A percentile compares a stretch with the other conserved stretches of the same genome.
Evolutionary conservation across 305 asterid genomes (phyloP).

Genomic region (Fraxinus nigra): DNA sequence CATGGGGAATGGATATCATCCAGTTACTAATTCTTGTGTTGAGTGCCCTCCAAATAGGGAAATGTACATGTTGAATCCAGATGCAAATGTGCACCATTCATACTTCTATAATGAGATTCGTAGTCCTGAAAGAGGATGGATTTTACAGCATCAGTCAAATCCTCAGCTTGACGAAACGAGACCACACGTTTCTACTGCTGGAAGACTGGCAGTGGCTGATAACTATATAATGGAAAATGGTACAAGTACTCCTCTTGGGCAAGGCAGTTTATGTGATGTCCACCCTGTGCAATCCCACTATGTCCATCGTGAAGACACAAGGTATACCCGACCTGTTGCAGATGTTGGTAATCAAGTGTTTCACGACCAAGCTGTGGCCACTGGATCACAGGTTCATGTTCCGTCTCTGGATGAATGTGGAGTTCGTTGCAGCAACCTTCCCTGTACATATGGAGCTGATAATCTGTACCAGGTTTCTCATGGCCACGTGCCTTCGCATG

Average conservation of each 20-base stretch:
- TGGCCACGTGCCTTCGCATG: conserved; percentile 53
- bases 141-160: conserved; percentile 53
- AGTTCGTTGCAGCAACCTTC: not conserved
- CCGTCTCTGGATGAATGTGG: conserved; percentile 14
- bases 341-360: conserved; percentile 58
- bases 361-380: conserved; percentile 55
- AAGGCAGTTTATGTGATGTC: conserved; percentile 52
- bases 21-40: conserved; percentile 48
- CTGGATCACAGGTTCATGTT: conserved; percentile 55
- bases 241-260: conserved; percentile 44
- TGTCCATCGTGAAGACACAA: conserved; percentile 65
- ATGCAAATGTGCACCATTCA: conserved; percentile 51
- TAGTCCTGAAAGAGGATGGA: conserved; percentile 72
- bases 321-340: conserved; percentile 51
- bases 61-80: conserved; percentile 47
- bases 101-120: conserved; percentile 52
- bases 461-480: conserved; percentile 60
- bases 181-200: conserved; percentile 46
- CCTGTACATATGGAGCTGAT: conserved; percentile 61
- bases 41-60: conserved; percentile 79
- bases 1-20: conserved; percentile 66
- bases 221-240: conserved; percentile 56
- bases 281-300: conserved; percentile 52
- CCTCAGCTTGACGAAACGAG: conserved; percentile 57
- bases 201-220: conserved; percentile 43